Percentiles rank a stretch among this genome's conserved stretches.
Evolutionary conservation across 768 basidiomycete species (phyloP).

Genomic region (Suillus spraguei): DNA sequence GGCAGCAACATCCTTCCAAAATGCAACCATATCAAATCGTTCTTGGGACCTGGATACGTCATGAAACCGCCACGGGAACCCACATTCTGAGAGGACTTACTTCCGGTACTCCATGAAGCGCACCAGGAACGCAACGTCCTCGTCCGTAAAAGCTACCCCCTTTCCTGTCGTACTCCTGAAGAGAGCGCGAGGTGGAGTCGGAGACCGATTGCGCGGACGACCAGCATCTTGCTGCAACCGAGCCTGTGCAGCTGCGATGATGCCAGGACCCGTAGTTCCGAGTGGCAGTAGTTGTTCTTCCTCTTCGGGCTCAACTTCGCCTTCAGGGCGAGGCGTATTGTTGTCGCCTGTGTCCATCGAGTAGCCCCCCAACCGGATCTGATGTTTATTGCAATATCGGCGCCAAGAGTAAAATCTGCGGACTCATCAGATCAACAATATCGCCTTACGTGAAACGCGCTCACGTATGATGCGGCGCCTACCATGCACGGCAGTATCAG

Average conservation of each 20-base stretch:
- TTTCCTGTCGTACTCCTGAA: conserved; percentile 88
- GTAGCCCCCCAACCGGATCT: conserved; percentile 87
- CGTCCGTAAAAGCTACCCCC: conserved; percentile 86
- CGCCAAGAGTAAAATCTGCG: conserved; percentile 87
- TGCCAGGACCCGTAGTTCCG: conserved; percentile 42
- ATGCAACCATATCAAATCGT: conserved; percentile 71
- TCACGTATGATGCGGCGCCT: conserved; percentile 91
- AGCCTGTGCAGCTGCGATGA: conserved; percentile 47
- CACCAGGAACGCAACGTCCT: conserved; percentile 77
- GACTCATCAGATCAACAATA: conserved; percentile 3
- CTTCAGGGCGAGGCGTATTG: conserved; percentile 45
- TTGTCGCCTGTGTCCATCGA: conserved; percentile 68
- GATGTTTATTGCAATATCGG: conserved; percentile 90
- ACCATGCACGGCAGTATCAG: conserved; percentile 13
- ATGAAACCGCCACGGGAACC: conserved; percentile 4
- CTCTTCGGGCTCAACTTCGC: conserved; percentile 43
- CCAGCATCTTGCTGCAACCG: conserved; percentile 40
- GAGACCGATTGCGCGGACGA: conserved; percentile 62
- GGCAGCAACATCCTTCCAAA: conserved; percentile 76
- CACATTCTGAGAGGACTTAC: conserved; percentile 40
- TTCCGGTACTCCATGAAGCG: conserved; percentile 78
- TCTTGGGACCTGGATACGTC: conserved; percentile 50
- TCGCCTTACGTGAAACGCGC: conserved; percentile 18
- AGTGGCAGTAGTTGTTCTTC: conserved; percentile 41
- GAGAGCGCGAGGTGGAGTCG: conserved; percentile 78